Base-by-base conservation (phyloP, 2,329 filamentous ascomycete species). In the Cylindrodendrum hubeiense region DNA sequence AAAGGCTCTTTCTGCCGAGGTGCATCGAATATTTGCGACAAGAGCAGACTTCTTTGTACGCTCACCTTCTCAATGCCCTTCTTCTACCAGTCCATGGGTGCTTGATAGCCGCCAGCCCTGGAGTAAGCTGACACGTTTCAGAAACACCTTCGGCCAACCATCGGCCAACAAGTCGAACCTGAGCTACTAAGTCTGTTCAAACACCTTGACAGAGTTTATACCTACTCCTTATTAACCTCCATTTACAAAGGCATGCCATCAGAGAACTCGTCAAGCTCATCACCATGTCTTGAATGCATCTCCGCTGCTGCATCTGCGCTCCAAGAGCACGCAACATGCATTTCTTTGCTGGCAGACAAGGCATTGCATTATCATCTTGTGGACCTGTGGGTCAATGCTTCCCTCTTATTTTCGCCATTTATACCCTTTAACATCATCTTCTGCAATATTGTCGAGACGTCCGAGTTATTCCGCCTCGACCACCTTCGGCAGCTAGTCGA, bases 231-330 rank as follows among this genome's bases (percentile, higher is more conserved):
- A 10, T 53, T 71, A n/a, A 74, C 71, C 4, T 59, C 74, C 3
- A 73, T 75, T 4, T 71, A 75, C 33, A 67, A 72, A 5, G 67
- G 65, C 33, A 67, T 75, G 4, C 67, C 70, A 0, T 54, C 70
- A 2, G 57, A 65, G 3, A 50, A 53, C 13, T 28, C 41, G 2
- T n/a, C n/a, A n/a, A n/a, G n/a, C n/a, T n/a, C n/a, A n/a, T 13
- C 64, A 0, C 73, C 74, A 22, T 67, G 69, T 6, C 53, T 66
- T 1, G 71, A 71, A 17, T 74, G 73, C 53, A 69, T 74, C 34
- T 50, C 50, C 9, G 65, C 57, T 2, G 72, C 73, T 7, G 62
- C 69, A 10, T 39, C 57, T 12, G 66, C 72, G 1, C 26, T 65
- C 3, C n/a, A 46, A 22, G 54, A 54, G 21, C 61, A 64, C 10